Evolutionary conservation across 2,329 filamentous ascomycete genomes (phyloP).

Genomic region (Ceratocystis eucalypticola): DNA sequence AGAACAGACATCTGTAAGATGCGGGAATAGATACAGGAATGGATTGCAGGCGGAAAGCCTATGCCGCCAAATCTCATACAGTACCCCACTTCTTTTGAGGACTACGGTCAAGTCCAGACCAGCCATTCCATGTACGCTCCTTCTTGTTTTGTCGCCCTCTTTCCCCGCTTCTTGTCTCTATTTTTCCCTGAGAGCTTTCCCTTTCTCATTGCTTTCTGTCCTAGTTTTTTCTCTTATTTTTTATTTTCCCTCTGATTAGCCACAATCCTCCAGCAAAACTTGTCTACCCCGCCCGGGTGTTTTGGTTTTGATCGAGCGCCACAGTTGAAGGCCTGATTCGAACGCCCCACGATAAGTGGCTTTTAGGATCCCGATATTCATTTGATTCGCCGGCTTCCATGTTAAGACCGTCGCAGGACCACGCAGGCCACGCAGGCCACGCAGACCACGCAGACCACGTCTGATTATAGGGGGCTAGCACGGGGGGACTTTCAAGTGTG

Average conservation of each 20-base stretch:
- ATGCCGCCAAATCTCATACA: background rate
- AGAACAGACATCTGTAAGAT: too few relatives aligned
- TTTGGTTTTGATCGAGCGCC: background rate
- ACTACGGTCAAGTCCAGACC: background rate
- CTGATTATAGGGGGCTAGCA: background rate
- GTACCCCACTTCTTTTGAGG: background rate
- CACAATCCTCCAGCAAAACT: conserved; percentile 2
- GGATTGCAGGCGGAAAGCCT: background rate
- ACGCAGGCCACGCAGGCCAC: background rate
- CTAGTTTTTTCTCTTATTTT: background rate
- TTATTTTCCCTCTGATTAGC: background rate
- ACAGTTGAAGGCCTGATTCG: background rate
- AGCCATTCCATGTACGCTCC: background rate
- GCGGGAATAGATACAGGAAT: background rate
- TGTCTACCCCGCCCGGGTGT: background rate
- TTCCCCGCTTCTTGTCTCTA: conserved; percentile 1
- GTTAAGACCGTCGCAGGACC: too few relatives aligned
- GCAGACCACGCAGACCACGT: background rate
- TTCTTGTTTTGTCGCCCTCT: background rate
- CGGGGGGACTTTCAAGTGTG: background rate
- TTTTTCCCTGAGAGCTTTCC: background rate
- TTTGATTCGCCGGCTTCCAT: background rate
- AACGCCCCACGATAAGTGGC: background rate
- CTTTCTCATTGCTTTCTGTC: background rate
- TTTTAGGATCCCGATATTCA: background rate